Percentiles rank a stretch among this genome's conserved stretches.
Evolutionary conservation across 805 yeast genomes (phyloP).

Genomic region (Yamadazyma tumulicola): DNA sequence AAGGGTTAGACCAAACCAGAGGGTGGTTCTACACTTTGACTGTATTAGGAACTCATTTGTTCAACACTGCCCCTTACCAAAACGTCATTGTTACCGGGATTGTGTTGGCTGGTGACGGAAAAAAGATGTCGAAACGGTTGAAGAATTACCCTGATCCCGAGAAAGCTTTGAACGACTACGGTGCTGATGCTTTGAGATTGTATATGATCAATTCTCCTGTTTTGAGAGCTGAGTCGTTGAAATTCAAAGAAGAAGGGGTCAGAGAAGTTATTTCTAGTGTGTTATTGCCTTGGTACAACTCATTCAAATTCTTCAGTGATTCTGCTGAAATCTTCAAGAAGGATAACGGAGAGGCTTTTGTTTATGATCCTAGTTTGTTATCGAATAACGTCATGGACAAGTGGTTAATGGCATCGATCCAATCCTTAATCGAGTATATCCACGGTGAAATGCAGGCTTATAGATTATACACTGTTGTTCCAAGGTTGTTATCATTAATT

Average conservation of each 20-base stretch:
- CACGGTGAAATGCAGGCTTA: constrained; percentile 88
- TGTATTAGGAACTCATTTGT: constrained; percentile 91
- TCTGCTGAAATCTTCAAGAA: constrained; percentile 84
- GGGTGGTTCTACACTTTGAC: constrained; percentile 99
- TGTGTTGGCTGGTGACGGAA: constrained; percentile 96
- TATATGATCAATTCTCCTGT: constrained; percentile 97
- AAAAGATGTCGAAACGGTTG: constrained; percentile 97
- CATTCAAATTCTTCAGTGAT: constrained; percentile 93
- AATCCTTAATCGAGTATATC: constrained; percentile 80
- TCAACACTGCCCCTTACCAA: constrained; percentile 88
- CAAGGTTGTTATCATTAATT: constrained; percentile 80
- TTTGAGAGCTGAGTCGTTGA: constrained; percentile 91
- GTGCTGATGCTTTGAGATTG: constrained; percentile 96
- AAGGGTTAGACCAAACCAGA: constrained; percentile 99
- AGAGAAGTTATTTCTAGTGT: constrained; percentile 96
- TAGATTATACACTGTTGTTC: constrained; percentile 93
- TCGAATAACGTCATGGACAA: constrained; percentile 93
- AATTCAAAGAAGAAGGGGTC: constrained; percentile 98
- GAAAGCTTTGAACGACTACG: constrained; percentile 76
- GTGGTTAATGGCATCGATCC: constrained; percentile 96
- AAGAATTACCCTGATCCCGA: constrained; percentile 97
- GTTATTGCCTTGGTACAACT: constrained; percentile 97
- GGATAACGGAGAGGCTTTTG: constrained; percentile 64
- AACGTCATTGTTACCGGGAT: constrained; percentile 96
- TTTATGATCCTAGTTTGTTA: constrained; percentile 59